phyloP scores from a whole-genome alignment of 23 red algal species.

The Agarophyton chilense region DNA sequence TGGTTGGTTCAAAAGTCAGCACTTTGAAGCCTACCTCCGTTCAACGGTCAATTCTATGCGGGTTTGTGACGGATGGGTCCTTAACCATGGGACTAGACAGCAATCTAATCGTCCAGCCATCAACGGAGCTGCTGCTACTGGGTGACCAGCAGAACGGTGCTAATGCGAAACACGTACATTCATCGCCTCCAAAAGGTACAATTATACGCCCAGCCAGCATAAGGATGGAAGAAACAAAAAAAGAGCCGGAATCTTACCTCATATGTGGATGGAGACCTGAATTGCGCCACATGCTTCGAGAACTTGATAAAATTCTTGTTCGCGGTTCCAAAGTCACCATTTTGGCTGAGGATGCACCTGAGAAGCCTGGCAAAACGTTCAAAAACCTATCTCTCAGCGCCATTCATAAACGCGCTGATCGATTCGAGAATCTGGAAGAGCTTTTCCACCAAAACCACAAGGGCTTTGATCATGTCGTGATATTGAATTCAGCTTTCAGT shows the following conservation, averaged over 20 bases:
- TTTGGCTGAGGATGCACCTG: constrained; percentile 51
- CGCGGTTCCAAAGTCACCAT: constrained; percentile 65
- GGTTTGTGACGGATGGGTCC: constrained; percentile 9
- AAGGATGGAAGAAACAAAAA: neutral
- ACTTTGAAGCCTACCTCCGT: constrained; percentile 52
- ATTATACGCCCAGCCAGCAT: neutral
- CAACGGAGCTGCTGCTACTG: constrained; percentile 53
- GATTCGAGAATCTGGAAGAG: constrained; percentile 58
- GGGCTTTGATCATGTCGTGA: constrained; percentile 61
- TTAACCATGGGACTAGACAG: constrained; percentile 7
- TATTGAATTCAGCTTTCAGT: constrained; percentile 47
- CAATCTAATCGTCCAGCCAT: neutral
- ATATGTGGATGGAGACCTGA: constrained; percentile 74
- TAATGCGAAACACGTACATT: neutral
- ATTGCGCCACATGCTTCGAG: constrained; percentile 48
- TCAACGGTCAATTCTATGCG: constrained; percentile 65
- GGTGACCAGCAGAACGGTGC: neutral
- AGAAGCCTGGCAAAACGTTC: neutral
- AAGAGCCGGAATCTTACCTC: constrained; percentile 49
- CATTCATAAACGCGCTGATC: constrained; percentile 28
- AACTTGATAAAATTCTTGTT: constrained; percentile 57
- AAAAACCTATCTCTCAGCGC: constrained; percentile 30
- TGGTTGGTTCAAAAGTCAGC: constrained; percentile 37
- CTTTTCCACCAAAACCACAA: constrained; percentile 11
- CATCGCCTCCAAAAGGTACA: neutral